Evolutionary conservation across 164 flowering plant species (phyloP).

Genomic region (Nymphaea colorata): DNA sequence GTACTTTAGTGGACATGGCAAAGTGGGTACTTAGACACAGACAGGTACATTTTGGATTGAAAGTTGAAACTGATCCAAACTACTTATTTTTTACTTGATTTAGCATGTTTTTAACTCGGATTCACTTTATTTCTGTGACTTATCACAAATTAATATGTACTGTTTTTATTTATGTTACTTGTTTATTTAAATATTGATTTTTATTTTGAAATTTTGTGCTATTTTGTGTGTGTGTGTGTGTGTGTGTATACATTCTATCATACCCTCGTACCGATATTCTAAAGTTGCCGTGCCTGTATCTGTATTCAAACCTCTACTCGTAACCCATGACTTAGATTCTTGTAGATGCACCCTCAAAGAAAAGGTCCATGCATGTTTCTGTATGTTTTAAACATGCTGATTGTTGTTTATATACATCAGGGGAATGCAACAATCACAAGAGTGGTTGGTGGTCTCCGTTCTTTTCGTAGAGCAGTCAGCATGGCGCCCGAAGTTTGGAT

Average conservation of each 20-base stretch:
- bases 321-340: too few relatives aligned
- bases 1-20: neutral
- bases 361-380: too few relatives aligned
- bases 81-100: neutral
- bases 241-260: too few relatives aligned
- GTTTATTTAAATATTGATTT: too few relatives aligned
- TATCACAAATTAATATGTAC: too few relatives aligned
- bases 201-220: too few relatives aligned
- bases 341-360: too few relatives aligned
- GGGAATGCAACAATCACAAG: constrained; percentile 31
- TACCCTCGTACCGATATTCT: too few relatives aligned
- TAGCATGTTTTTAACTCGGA: neutral
- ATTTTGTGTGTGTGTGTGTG: too few relatives aligned
- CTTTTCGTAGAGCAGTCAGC: constrained; percentile 38
- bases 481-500: constrained; percentile 74
- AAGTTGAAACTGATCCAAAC: neutral
- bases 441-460: constrained; percentile 42
- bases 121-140: neutral
- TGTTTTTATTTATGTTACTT: too few relatives aligned
- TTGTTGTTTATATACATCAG: constrained; percentile 23
- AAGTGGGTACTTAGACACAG: neutral
- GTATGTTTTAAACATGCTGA: neutral
- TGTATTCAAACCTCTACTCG: too few relatives aligned
- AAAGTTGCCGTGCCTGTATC: too few relatives aligned
- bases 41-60: neutral